These are phyloP conservation scores for Phytophthora parvispora DNA, from an alignment of 352 stramenopile species.

Conservation along the genomic window DNA sequence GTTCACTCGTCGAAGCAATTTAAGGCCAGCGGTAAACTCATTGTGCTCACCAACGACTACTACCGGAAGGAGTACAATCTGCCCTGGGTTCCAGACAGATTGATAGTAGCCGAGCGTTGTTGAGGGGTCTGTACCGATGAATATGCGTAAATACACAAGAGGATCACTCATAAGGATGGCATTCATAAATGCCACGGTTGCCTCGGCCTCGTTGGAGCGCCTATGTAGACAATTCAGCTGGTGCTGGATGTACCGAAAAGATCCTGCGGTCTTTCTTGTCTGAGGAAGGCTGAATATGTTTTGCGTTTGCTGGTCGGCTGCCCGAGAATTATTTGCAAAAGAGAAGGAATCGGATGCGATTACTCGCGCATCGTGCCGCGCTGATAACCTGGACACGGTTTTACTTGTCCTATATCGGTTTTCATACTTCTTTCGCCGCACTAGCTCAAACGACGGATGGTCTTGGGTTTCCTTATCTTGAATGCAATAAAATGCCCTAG, in stretches of 20 bases:
- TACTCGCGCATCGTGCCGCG: too few species aligned
- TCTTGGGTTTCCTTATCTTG: conserved; percentile 4
- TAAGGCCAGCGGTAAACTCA: conserved; percentile 16
- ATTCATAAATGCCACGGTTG: conserved; percentile 49
- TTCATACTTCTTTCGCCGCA: too few species aligned
- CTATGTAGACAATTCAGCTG: conserved; percentile 34
- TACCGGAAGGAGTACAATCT: conserved; percentile 19
- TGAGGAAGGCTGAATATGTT: too few species aligned
- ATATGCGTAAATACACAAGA: conserved; percentile 28
- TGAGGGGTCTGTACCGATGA: background rate
- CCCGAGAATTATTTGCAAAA: background rate
- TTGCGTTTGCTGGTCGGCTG: too few species aligned
- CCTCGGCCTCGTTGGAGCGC: conserved; percentile 22
- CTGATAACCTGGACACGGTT: too few species aligned
- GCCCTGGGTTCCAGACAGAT: conserved; percentile 2
- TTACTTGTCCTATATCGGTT: too few species aligned
- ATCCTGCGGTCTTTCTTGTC: too few species aligned
- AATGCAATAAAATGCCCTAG: conserved; percentile 35
- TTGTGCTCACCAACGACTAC: conserved; percentile 5
- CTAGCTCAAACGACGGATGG: too few species aligned
- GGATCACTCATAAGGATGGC: conserved; percentile 48
- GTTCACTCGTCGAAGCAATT: conserved; percentile 9
- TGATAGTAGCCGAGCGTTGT: conserved; percentile 25
- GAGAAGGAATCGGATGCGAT: too few species aligned
- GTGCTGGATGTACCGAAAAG: conserved; percentile 33